Evolutionary conservation across 768 basidiomycete genomes (phyloP).

Genomic region (Rhodotorula taiwanensis): DNA sequence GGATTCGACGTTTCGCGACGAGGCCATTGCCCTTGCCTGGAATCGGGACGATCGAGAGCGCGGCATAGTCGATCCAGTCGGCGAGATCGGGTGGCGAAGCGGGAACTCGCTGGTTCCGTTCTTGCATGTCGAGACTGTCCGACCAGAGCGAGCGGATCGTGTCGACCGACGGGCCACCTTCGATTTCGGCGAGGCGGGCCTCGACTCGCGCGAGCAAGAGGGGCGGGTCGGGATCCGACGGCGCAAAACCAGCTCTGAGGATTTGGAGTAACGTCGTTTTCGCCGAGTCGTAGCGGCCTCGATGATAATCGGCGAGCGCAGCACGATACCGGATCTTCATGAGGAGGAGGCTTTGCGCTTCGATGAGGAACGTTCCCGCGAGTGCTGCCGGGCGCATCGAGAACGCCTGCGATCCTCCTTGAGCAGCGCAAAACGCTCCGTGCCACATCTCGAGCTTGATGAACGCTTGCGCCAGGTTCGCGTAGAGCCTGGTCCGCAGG

Average conservation of each 20-base stretch:
- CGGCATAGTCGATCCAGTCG: background rate
- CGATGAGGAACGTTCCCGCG: background rate
- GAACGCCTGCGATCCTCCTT: background rate
- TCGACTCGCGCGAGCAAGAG: no score
- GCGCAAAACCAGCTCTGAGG: no score
- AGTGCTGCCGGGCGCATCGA: constrained; percentile 1
- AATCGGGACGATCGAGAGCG: background rate
- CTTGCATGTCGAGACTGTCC: background rate
- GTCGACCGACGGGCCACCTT: background rate
- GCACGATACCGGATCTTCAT: constrained; percentile 8
- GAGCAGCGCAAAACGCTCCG: background rate
- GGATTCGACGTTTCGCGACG: background rate
- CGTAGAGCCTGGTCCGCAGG: background rate
- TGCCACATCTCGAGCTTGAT: constrained; percentile 10
- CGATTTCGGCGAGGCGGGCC: background rate
- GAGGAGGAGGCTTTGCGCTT: background rate
- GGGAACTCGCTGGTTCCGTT: background rate
- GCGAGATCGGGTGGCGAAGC: background rate
- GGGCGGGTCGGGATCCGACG: no score
- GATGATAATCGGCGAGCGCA: constrained; percentile 51
- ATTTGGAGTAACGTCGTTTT: no score
- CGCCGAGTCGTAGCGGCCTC: constrained; percentile 49
- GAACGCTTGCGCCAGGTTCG: constrained; percentile 17
- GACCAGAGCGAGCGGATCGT: background rate
- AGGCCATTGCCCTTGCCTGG: background rate